These are phyloP conservation scores for Harringtonia aguacate DNA, from an alignment of 2,329 filamentous ascomycete genomes.

Conservation along the genomic window DNA sequence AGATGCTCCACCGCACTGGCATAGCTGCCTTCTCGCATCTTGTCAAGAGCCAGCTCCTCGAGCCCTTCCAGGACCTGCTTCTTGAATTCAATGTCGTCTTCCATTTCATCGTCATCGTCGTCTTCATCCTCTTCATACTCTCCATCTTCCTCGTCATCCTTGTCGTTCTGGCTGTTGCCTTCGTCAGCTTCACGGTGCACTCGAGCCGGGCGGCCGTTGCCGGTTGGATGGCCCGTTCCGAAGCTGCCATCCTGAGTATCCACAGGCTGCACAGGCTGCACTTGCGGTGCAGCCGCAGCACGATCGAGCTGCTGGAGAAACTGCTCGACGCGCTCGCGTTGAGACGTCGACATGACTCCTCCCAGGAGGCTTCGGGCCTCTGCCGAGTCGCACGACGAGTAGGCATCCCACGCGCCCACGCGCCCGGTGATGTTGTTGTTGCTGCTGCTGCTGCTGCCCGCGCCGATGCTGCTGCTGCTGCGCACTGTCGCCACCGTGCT, in stretches of 20 bases:
- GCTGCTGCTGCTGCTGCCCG: background rate
- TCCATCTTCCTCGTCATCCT: background rate
- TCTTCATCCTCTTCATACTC: background rate
- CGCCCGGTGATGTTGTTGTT: background rate
- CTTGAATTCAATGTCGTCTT: background rate
- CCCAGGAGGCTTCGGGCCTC: background rate
- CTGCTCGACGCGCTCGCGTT: background rate
- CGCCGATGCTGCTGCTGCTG: background rate
- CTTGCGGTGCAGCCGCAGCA: too few relatives aligned
- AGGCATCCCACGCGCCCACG: too few relatives aligned
- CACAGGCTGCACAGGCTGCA: too few relatives aligned
- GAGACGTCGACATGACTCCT: background rate
- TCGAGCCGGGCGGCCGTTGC: too few relatives aligned
- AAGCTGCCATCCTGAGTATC: too few relatives aligned
- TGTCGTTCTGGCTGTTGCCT: background rate
- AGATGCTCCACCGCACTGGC: background rate
- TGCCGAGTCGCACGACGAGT: background rate
- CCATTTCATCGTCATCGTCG: background rate
- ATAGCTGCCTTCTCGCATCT: background rate
- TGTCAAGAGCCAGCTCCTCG: background rate
- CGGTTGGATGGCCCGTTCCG: too few relatives aligned
- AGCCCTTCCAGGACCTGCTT: background rate
- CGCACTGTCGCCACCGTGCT: background rate
- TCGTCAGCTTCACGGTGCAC: background rate
- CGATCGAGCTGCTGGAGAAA: background rate